Evolutionary conservation across 805 yeast species (phyloP).

Genomic region (Saccharomyces eubayanus): DNA sequence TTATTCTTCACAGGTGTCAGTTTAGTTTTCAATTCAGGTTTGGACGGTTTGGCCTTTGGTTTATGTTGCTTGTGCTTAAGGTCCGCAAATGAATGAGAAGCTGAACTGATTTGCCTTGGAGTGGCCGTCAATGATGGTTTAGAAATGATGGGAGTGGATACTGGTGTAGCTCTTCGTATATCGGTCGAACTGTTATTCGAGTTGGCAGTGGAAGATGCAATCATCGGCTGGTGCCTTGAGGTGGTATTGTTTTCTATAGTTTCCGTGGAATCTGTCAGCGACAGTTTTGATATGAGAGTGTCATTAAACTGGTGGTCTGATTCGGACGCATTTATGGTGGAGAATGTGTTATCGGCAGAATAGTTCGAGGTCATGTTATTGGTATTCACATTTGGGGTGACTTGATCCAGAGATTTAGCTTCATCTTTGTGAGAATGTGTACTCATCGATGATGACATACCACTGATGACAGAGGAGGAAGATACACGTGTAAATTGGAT

Average conservation of each 20-base stretch:
- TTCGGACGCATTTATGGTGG: slow-evolving; percentile 17
- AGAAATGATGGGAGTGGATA: slow-evolving; percentile 6
- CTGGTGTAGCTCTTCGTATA: slow-evolving; percentile 7
- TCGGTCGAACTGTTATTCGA: not conserved
- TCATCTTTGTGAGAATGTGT: not conserved
- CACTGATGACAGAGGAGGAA: slow-evolving; percentile 27
- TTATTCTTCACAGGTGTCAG: not conserved
- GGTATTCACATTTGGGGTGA: slow-evolving; percentile 3
- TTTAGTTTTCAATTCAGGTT: not conserved
- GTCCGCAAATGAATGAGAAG: not conserved
- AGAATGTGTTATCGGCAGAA: slow-evolving; percentile 13
- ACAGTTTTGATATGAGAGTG: not conserved
- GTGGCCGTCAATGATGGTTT: slow-evolving; percentile 3
- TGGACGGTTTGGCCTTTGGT: not conserved
- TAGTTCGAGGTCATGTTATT: slow-evolving; percentile 3
- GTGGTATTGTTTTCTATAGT: not conserved
- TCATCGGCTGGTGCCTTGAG: not conserved
- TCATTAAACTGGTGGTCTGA: slow-evolving; percentile 6
- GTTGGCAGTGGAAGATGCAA: not conserved
- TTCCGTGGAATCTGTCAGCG: not conserved
- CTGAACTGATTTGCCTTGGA: not conserved
- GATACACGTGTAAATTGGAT: slow-evolving; percentile 37
- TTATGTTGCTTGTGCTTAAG: not conserved
- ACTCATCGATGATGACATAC: slow-evolving; percentile 14
- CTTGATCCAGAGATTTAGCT: slow-evolving; percentile 2